Evolutionary conservation across 73 alveolate genomes (phyloP), one percentile per base, ranked within the genome.

Genomic region (Paramecium sexaurelia): DNA sequence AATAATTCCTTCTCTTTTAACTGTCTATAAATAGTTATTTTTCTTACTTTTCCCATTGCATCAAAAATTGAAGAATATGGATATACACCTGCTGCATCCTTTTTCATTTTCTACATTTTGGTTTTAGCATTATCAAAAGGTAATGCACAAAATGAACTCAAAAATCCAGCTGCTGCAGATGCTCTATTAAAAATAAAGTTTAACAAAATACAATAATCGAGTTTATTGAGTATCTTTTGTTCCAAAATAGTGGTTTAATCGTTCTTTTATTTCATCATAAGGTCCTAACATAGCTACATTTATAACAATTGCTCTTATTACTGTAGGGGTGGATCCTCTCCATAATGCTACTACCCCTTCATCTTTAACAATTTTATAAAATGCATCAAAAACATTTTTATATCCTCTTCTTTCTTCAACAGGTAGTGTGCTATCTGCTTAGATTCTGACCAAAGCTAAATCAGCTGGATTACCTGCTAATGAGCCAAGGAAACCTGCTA

Each of bases 81-180:
- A 35, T 51, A 56, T 7, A 91, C 85, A 7, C 98, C 98, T 85
- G 95, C 95, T 15, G 96, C 94, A 24, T 33, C 75, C 69, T 92
- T 91, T 91, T 93, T 93, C 97, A 93, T 93, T 86, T 95, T 97
- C 94, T 97, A 93, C 75, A 97, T 92, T 90, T 97, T 96, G 17
- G 99, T 97, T 93, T 97, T 97, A 24, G 96, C 96, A 87, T 97
- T 97, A 75, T 98, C 99, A 32, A 97, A 97, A 24, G 99, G 99
- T 29, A 98, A 94, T 45, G 99, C 96, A 91, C 95, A 92, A 75
- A 96, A 85, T 55, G 98, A 91, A 78, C 99, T 96, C 55, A 97
- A 93, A 84, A 95, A 93, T 17, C 99, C 99, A 6, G 99, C 97
- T 22, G 88, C 73, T 7, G 91, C 94, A 67, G 94, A 88, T 68